Base-by-base conservation (phyloP, 139 green algal species). In the Chlamydomonas sphaeroides region DNA sequence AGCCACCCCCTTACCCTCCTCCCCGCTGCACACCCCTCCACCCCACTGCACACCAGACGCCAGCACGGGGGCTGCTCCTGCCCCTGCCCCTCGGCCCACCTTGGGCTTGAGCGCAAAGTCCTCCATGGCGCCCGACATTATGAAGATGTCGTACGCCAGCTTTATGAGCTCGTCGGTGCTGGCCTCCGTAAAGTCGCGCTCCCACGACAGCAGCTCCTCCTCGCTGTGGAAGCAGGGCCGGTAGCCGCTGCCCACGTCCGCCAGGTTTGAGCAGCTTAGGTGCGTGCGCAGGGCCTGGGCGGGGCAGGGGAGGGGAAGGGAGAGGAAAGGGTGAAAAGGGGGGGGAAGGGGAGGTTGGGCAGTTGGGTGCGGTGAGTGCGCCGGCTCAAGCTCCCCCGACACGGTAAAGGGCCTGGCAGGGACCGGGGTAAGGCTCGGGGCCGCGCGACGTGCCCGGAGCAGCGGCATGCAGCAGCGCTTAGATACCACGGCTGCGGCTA, bases 131-230 rank as follows among this genome's bases (percentile, higher is more conserved):
- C 87, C 91, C 28, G 56, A 87, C 53, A 92, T 61, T 30, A 80
- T 67, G 62, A 95, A 95, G 21, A 93, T 80, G 80, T 93, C 90
- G 53, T 91, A 92, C 71, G 83, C 84, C 68, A 94, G 79, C 76
- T 90, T 90, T 33, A 84, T 68, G 48, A 88, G 71, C 48, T 83
- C 56, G 32, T 79, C 78, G 23, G 36, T 62, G 32, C 26, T 30
- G 67, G 33, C 75, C 63, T 74, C 32, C 8, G 65, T 76, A 32
- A 84, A 84, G 65, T 84, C 77, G 65, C 63, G 66, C 5, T 74
- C 38, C 77, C 77, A 84, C 65, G 0, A 30, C 36, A 21, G 23
- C 33, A 80, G 74, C 59, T 62, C 28, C 32, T 70, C 74, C 35
- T 35, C 26, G 30, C 39, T 5, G 61, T 80, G 56, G 61, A 80